Conservation (phyloP, 441 rosid species). For the Bruguiera hainesii region DNA sequence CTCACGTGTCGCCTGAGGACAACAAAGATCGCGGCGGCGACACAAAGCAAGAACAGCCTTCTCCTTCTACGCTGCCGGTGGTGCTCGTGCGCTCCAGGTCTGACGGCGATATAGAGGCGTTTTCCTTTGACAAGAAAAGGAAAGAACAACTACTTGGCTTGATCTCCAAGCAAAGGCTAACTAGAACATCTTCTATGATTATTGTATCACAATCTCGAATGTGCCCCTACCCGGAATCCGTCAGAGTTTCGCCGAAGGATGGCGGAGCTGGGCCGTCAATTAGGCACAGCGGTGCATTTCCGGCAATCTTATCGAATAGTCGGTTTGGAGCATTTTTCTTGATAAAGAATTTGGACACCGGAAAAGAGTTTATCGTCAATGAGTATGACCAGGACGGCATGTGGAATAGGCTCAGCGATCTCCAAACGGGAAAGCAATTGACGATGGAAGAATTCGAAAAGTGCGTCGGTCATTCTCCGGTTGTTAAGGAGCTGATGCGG, state of each 20-base stretch:
- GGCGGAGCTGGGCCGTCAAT: slow-evolving; percentile 18
- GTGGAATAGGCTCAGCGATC: slow-evolving; percentile 94
- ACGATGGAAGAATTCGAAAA: slow-evolving; percentile 94
- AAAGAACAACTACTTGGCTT: slow-evolving; percentile 61
- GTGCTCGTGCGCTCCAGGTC: slow-evolving; percentile 69
- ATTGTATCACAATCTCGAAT: slow-evolving; percentile 35
- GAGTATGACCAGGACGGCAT: slow-evolving; percentile 74
- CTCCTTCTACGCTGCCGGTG: slow-evolving; percentile 19
- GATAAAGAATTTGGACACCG: slow-evolving; percentile 88
- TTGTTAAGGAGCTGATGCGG: slow-evolving; percentile 88
- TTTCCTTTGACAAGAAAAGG: slow-evolving; percentile 39
- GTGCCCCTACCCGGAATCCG: slow-evolving; percentile 40
- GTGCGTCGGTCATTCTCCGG: slow-evolving; percentile 76
- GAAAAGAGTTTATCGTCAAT: slow-evolving; percentile 80
- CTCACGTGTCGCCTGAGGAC: neutral
- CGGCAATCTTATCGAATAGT: slow-evolving; percentile 31
- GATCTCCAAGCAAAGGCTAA: slow-evolving; percentile 65
- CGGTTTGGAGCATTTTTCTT: slow-evolving; percentile 63
- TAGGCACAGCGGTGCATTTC: slow-evolving; percentile 16
- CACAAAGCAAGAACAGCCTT: slow-evolving; percentile 6
- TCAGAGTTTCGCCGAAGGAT: slow-evolving; percentile 31
- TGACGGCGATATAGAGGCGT: slow-evolving; percentile 58
- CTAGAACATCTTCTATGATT: slow-evolving; percentile 54
- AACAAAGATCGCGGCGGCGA: neutral
- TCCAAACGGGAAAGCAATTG: slow-evolving; percentile 87